phyloP scores from a whole-genome alignment of 2,329 filamentous ascomycete genomes.

The Thielaviopsis cerberus region DNA sequence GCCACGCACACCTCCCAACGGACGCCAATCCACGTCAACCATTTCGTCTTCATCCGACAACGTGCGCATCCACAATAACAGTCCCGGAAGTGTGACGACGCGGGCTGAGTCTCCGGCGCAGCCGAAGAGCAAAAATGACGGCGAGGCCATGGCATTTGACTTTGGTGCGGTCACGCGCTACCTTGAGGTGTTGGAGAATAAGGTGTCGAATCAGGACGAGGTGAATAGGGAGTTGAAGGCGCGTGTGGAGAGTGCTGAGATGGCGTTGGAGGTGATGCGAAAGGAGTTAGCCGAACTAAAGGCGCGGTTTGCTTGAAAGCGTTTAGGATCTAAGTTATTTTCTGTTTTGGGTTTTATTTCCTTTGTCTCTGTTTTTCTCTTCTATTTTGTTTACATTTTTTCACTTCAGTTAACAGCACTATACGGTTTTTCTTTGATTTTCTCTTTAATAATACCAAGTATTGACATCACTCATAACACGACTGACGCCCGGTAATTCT shows the following conservation, averaged over 20 bases:
- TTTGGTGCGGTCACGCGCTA: constrained; percentile 1
- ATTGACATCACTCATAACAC: too few relatives aligned
- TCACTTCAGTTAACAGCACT: too few relatives aligned
- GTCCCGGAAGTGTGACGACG: neutral
- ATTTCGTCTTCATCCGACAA: neutral
- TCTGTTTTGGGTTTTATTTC: too few relatives aligned
- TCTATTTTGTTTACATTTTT: neutral
- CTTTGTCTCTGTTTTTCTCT: neutral
- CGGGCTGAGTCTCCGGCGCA: neutral
- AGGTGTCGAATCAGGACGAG: constrained; percentile 4
- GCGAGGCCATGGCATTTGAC: neutral
- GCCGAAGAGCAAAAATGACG: neutral
- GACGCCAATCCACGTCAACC: neutral
- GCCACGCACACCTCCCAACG: constrained; percentile 5
- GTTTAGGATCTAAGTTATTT: neutral
- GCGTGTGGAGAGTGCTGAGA: constrained; percentile 2
- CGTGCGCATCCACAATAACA: constrained; percentile 1
- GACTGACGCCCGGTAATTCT: too few relatives aligned
- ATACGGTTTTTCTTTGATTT: neutral
- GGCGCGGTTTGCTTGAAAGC: neutral
- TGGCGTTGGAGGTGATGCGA: constrained; percentile 4
- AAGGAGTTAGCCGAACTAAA: constrained; percentile 7
- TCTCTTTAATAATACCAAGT: neutral
- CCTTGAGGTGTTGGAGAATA: constrained; percentile 6
- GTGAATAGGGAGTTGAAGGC: neutral